phyloP scores from a whole-genome alignment of 768 basidiomycete genomes.

The Russula olivacea region DNA sequence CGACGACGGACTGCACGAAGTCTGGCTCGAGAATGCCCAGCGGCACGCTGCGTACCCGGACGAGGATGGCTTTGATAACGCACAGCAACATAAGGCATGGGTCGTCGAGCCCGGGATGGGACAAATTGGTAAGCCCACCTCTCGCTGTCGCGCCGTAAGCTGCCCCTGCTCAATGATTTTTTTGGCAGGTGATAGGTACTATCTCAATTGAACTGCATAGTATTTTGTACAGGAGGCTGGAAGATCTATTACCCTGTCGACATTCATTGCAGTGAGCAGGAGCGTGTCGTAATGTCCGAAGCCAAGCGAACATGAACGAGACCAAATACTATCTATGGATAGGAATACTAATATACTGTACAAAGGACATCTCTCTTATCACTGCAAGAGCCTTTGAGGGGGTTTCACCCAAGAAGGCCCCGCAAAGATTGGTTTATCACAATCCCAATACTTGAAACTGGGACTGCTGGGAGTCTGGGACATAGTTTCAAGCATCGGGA shows the following conservation, averaged over 20 bases:
- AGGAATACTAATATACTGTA: neutral
- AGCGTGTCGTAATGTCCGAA: neutral
- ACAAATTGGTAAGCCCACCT: conserved; percentile 59
- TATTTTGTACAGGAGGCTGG: neutral
- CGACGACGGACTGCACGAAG: conserved; percentile 70
- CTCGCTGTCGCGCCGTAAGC: neutral
- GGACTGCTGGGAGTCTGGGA: no score
- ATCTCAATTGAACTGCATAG: conserved; percentile 26
- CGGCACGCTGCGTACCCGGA: conserved; percentile 34
- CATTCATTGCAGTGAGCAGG: neutral
- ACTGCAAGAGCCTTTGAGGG: no score
- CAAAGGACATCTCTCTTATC: no score
- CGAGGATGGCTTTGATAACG: conserved; percentile 25
- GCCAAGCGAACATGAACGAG: neutral
- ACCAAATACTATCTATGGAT: neutral
- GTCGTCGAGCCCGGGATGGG: conserved; percentile 86
- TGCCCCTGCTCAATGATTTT: neutral
- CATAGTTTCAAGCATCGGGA: no score
- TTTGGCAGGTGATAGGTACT: conserved; percentile 38
- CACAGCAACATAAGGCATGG: conserved; percentile 62
- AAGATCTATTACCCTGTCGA: neutral
- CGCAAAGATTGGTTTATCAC: no score
- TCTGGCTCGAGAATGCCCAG: conserved; percentile 57
- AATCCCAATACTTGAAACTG: no score
- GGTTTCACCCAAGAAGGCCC: no score